Evolutionary conservation across 768 basidiomycete genomes (phyloP).

Genomic region (Lentinula edodes): DNA sequence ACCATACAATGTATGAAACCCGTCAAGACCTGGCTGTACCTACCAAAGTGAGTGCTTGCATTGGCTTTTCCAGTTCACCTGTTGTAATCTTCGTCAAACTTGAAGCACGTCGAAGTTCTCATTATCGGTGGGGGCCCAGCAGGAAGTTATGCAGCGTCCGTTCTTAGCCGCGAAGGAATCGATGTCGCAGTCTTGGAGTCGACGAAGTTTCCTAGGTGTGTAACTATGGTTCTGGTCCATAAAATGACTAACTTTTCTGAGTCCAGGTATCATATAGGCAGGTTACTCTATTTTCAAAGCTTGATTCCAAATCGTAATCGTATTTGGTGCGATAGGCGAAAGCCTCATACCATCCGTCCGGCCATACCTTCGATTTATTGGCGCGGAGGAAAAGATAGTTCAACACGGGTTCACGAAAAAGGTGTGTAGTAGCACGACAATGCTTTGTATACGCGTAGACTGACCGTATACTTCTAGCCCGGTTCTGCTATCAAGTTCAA

Average conservation of each 20-base stretch:
- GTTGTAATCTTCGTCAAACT: neutral
- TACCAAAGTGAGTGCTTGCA: neutral
- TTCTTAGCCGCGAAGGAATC: constrained; percentile 23
- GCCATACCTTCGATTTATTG: constrained; percentile 56
- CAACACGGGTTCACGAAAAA: constrained; percentile 47
- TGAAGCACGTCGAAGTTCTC: constrained; percentile 37
- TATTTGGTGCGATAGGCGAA: constrained; percentile 51
- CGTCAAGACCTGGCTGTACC: neutral
- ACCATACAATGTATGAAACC: neutral
- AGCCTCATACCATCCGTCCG: constrained; percentile 56
- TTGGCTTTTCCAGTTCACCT: neutral
- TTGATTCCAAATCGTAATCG: neutral
- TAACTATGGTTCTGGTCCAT: neutral
- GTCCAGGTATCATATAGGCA: constrained; percentile 8
- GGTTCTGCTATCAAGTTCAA: constrained; percentile 63
- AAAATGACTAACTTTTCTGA: neutral
- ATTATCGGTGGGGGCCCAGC: constrained; percentile 32
- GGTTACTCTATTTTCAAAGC: neutral
- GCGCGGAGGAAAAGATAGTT: constrained; percentile 44
- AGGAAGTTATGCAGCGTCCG: constrained; percentile 22
- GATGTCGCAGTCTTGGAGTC: constrained; percentile 21
- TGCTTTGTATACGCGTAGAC: neutral
- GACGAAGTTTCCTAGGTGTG: constrained; percentile 18
- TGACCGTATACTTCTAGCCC: constrained; percentile 29
- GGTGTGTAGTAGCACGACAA: constrained; percentile 21